Evolutionary conservation across 306 rosid genomes (phyloP), one percentile per base, ranked within the genome.

Genomic region (Fragaria ananassa): DNA sequence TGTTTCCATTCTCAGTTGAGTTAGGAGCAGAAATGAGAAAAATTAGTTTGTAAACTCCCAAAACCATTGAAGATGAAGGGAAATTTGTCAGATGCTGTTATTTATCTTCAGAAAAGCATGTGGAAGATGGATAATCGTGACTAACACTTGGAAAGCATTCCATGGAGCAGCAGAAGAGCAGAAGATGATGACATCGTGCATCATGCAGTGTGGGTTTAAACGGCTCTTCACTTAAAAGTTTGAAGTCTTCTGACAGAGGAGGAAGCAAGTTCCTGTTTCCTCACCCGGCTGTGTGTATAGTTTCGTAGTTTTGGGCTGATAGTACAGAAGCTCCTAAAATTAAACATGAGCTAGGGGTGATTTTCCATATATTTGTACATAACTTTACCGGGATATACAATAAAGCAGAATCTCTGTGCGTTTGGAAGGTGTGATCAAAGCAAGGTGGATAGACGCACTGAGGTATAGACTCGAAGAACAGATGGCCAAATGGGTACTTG

Each of bases 331-430:
- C 70, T 18, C 53, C 50, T 25, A 76, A 76, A 41, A 51, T 76
- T 13, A 29, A 17, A 41, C 8, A 34, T 23, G 50, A n/a, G 74
- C 29, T 4, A 35, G 78, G 78, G 81, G 78, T 60, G 56, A 42
- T 50, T 63, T 71, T 62, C 31, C 39, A 11, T 76, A 7, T 50
- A 58, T 62, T 39, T 76, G 84, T 76, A 76, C 60, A 76, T 76
- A 70, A 71, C 29, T 53, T 76, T 45, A 46, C 7, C 25, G 23
- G 46, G 29, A 75, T 19, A 74, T 75, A 60, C 73, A 74, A 68
- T 68, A 21, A 60, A n/a, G 66, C 70, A 29, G 23, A 5, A 70
- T 39, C 42, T 70, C 62, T 18, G 13, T 34, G 31, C n/a, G 0
- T 6, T 1, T 67, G 23, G 44, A 6, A 41, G 51, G 29, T 66